A percentile compares a stretch with the other conserved stretches of the same genome.
phyloP scores from a whole-genome alignment of 1,284 basidiomycete genomes.

The Sanghuangporus baumii region DNA sequence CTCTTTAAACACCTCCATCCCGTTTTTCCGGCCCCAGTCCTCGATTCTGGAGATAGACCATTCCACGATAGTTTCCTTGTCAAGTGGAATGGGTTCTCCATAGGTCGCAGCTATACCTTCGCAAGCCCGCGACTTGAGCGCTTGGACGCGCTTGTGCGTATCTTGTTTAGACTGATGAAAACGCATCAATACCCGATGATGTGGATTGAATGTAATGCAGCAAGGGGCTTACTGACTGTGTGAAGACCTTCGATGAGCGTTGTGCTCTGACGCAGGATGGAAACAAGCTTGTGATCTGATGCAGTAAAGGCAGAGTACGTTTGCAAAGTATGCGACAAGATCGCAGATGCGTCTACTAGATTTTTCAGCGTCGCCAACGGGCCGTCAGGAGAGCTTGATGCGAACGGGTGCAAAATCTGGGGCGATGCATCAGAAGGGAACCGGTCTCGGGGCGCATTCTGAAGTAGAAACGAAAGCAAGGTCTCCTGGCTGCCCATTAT shows the following conservation, averaged over 20 bases:
- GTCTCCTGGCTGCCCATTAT: background rate
- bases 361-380: constrained; percentile 9
- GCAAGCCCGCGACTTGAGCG: constrained; percentile 3
- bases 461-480: constrained; percentile 10
- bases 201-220: background rate
- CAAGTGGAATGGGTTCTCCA: constrained; percentile 20
- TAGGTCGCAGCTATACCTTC: background rate
- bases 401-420: constrained; percentile 17
- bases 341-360: constrained; percentile 7
- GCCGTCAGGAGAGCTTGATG: constrained; percentile 8
- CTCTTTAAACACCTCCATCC: constrained; percentile 46
- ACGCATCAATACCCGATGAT: constrained; percentile 1
- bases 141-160: constrained; percentile 4
- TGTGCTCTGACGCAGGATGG: constrained; percentile 19
- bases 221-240: constrained; percentile 15
- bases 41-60: constrained; percentile 21
- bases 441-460: constrained; percentile 5
- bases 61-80: constrained; percentile 8
- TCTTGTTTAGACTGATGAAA: constrained; percentile 14
- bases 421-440: constrained; percentile 4
- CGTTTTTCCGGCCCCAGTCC: constrained; percentile 18
- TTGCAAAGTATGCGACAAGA: background rate
- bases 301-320: constrained; percentile 8
- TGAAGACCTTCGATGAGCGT: constrained; percentile 18
- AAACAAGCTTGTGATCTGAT: constrained; percentile 20